Evolutionary conservation across 768 basidiomycete species (phyloP).

Genomic region (Mycena albidolilacea): DNA sequence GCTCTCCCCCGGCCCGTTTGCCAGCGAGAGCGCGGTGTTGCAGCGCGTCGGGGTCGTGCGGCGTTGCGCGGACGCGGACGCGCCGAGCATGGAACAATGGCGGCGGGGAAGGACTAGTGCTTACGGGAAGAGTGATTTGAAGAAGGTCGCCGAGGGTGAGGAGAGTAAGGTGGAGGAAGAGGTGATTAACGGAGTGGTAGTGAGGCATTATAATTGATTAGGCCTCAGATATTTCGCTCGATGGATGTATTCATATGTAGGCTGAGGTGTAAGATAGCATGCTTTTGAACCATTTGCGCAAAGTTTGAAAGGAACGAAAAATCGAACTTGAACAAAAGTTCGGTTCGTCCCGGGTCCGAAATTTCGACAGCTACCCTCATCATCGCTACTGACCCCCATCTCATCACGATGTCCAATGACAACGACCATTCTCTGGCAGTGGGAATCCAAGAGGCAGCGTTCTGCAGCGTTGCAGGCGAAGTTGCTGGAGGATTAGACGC

Average conservation of each 20-base stretch:
- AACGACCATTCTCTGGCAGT: too few species aligned
- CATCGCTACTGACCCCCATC: too few species aligned
- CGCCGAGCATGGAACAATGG: constrained; percentile 69
- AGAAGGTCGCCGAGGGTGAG: constrained; percentile 43
- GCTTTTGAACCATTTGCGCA: too few species aligned
- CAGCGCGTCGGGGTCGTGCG: constrained; percentile 58
- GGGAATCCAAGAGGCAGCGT: too few species aligned
- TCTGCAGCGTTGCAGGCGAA: too few species aligned
- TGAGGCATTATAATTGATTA: constrained; percentile 70
- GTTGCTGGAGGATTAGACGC: too few species aligned
- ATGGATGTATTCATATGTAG: neutral
- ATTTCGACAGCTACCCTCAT: too few species aligned
- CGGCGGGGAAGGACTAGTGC: constrained; percentile 64
- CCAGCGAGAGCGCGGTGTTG: constrained; percentile 62
- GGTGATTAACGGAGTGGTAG: constrained; percentile 66
- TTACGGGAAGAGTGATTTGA: constrained; percentile 67
- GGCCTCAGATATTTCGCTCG: neutral
- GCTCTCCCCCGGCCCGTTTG: constrained; percentile 55
- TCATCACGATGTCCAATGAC: too few species aligned
- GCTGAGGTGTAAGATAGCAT: neutral
- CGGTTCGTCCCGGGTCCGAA: too few species aligned
- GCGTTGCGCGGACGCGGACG: constrained; percentile 54
- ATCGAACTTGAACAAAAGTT: too few species aligned
- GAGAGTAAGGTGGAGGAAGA: constrained; percentile 69
- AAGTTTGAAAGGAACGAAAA: too few species aligned